Base-by-base conservation (phyloP, 1,139 yeast species). In the Suhomyces maxii region DNA sequence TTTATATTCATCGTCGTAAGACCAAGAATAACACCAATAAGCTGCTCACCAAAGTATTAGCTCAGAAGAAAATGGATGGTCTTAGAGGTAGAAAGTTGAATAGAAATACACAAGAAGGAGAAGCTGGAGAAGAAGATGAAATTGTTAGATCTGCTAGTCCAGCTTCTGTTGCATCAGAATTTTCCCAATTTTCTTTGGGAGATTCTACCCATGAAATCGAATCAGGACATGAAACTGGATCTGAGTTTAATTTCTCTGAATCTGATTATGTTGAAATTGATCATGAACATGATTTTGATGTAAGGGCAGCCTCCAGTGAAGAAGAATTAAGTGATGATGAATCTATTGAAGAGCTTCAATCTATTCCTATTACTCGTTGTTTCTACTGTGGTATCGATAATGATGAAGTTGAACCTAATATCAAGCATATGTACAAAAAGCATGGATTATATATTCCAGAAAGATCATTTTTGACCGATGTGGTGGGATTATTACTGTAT, bases 151-250 rank as follows among this genome's bases (percentile, higher is more conserved):
- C 67, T 3, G 51, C 58, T 12, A 80, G 88, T 53, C 86, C 87
- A 1, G 75, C 80, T 0, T 80, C 86, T 4, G 73, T 79, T 5
- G 69, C 73, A 0, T 82, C 89, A 1, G 80, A 77, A 35, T 67
- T 82, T 32, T 85, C 95, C 0, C 77, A 80, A 42, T 79, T 87
- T 55, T 83, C 91, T 0, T 67, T 86, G 26, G 89, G 88, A 11
- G 85, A 82, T 9, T 76, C 86, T 7, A 45, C 49, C 50, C 58
- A 63, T 34, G 80, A 73, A 34, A 13, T 36, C 9, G 43, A 40
- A 35, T 74, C 75, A 40, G 61, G 56, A 23, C 57, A 60, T 14
- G 82, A 76, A 42, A 75, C 82, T 0, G 77, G 73, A 1, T 77
- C 83, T 2, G 86, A 80, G 47, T 62, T 74, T 41, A 75, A 73